These are phyloP conservation scores for Dioszegia aurantiaca DNA, from an alignment of 768 basidiomycete species.

Conservation along the genomic window DNA sequence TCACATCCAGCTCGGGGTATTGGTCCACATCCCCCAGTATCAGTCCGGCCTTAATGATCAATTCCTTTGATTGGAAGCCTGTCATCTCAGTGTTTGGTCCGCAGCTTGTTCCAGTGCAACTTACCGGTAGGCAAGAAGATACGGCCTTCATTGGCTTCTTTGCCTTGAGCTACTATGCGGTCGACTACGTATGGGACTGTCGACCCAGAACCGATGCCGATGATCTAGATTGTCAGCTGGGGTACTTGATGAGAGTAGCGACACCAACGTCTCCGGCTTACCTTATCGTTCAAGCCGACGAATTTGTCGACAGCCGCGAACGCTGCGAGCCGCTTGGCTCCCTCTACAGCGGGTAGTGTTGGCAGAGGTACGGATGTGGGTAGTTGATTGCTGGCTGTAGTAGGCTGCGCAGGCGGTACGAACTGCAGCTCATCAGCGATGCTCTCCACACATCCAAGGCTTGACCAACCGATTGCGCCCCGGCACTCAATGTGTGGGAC, in stretches of 20 bases:
- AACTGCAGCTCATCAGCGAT: constrained; percentile 13
- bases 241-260: too few relatives aligned
- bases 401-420: constrained; percentile 36
- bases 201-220: constrained; percentile 56
- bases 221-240: constrained; percentile 38
- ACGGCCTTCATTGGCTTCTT: constrained; percentile 69
- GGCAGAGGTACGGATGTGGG: constrained; percentile 41
- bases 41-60: constrained; percentile 77
- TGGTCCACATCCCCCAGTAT: constrained; percentile 84
- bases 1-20: constrained; percentile 87
- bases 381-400: constrained; percentile 32
- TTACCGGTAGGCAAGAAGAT: constrained; percentile 85
- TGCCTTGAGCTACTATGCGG: constrained; percentile 79
- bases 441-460: neutral
- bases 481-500: constrained; percentile 3
- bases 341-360: constrained; percentile 60
- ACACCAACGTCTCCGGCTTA: too few relatives aligned
- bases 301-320: constrained; percentile 91
- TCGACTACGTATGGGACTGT: constrained; percentile 97
- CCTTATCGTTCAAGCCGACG: constrained; percentile 76
- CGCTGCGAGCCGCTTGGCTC: constrained; percentile 84
- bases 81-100: constrained; percentile 6
- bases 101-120: constrained; percentile 19
- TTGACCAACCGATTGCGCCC: constrained; percentile 1
- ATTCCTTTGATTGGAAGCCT: constrained; percentile 93